These are phyloP conservation scores for Protomyces inouyei DNA, from an alignment of 1,139 yeast species.

Conservation along the genomic window DNA sequence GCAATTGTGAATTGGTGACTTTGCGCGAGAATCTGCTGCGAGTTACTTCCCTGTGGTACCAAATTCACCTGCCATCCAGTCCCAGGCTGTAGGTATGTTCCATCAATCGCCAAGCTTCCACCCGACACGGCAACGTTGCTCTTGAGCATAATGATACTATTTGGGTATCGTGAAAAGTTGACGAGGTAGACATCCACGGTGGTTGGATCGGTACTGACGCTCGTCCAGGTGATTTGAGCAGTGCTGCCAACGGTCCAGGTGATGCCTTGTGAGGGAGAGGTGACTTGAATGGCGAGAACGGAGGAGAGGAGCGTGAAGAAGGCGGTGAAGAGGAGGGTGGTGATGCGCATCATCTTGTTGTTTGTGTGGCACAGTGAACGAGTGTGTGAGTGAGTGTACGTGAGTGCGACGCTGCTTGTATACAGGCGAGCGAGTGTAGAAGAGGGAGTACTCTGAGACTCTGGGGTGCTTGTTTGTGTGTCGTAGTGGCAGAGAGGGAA, in stretches of 20 bases:
- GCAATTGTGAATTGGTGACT: slow-evolving; percentile 17
- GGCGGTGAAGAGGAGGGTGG: neutral
- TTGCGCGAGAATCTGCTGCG: slow-evolving; percentile 25
- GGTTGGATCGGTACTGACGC: slow-evolving; percentile 19
- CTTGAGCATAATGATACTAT: neutral
- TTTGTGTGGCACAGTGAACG: no score
- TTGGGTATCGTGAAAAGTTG: slow-evolving; percentile 23
- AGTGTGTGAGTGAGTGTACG: no score
- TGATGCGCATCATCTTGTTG: slow-evolving; percentile 4
- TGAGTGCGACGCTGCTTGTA: no score
- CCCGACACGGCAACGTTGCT: slow-evolving; percentile 5
- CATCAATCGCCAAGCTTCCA: slow-evolving; percentile 3
- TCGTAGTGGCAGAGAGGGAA: no score
- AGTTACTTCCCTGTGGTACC: slow-evolving; percentile 7
- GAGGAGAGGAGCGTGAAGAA: slow-evolving; percentile 6
- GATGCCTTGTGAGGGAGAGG: slow-evolving; percentile 4
- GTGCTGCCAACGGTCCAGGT: slow-evolving; percentile 13
- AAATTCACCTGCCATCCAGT: slow-evolving; percentile 22
- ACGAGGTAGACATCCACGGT: slow-evolving; percentile 17
- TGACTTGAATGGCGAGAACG: slow-evolving; percentile 17
- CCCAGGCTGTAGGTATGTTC: slow-evolving; percentile 4
- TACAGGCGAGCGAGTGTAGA: no score
- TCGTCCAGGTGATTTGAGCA: slow-evolving; percentile 19
- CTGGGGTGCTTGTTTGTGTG: no score
- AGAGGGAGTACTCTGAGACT: no score